These are phyloP conservation scores for Litchi chinensis DNA, from an alignment of 345 rosid species.

Conservation along the genomic window DNA sequence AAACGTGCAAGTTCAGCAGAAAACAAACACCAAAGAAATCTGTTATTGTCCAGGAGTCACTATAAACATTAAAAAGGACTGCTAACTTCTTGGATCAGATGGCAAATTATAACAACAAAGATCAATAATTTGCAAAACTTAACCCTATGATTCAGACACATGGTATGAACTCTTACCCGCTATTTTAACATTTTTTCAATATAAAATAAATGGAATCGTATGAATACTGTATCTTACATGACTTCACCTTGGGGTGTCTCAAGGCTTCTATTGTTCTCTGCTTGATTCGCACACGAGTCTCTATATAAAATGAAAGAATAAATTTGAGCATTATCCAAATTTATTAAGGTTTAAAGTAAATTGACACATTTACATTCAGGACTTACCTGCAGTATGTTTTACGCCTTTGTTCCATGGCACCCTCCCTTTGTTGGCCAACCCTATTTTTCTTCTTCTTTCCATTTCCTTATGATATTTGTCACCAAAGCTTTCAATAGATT, in stretches of 20 bases:
- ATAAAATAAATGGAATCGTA: constrained; percentile 14
- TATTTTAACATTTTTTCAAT: constrained; percentile 7
- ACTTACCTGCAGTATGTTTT: constrained; percentile 68
- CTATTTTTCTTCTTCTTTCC: constrained; percentile 62
- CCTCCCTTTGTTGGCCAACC: constrained; percentile 75
- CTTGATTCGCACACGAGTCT: constrained; percentile 71
- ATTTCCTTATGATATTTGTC: constrained; percentile 35
- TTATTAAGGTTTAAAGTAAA: constrained; percentile 7
- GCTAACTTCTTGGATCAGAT: background rate
- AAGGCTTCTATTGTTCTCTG: constrained; percentile 85
- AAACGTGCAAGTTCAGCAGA: background rate
- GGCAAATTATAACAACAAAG: constrained; percentile 2
- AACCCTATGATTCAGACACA: constrained; percentile 6
- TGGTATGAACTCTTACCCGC: constrained; percentile 6
- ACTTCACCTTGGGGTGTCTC: constrained; percentile 93
- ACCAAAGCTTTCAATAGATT: constrained; percentile 15
- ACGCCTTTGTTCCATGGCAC: constrained; percentile 89
- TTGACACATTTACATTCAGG: background rate
- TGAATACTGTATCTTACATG: constrained; percentile 60
- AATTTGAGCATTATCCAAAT: constrained; percentile 21
- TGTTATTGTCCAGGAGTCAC: background rate
- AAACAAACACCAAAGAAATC: background rate
- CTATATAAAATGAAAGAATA: constrained; percentile 37
- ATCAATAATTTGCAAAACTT: background rate
- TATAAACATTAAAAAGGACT: background rate